Conservation (phyloP, 768 basidiomycete species). For the Lepiota brunneoincarnata region DNA sequence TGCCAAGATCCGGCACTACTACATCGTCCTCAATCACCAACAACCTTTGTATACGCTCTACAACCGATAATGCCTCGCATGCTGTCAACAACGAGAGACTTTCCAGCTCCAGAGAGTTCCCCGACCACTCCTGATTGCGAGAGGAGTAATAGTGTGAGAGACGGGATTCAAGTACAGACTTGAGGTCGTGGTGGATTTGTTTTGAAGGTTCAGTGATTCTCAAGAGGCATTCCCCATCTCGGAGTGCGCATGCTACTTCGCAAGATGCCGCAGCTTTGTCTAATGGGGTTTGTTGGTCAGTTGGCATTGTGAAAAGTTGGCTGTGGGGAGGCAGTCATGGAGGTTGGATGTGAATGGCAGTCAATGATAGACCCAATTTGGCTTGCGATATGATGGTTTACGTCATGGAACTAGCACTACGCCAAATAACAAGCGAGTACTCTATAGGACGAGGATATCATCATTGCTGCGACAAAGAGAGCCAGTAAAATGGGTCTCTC, state of each 20-base stretch:
- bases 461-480: neutral
- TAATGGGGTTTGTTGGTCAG: neutral
- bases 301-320: neutral
- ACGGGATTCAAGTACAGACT: conserved; percentile 35
- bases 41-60: conserved; percentile 34
- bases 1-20: conserved; percentile 46
- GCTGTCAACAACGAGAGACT: conserved; percentile 53
- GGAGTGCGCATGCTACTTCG: conserved; percentile 27
- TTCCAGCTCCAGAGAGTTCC: conserved; percentile 23
- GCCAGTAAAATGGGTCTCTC: neutral
- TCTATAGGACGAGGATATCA: no score
- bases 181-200: conserved; percentile 26
- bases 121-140: neutral
- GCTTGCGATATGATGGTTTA: no score
- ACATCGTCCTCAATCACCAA: conserved; percentile 10
- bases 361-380: no score
- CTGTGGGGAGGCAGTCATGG: neutral
- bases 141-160: conserved; percentile 37
- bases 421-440: no score
- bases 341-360: neutral
- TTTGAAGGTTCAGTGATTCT: conserved; percentile 26
- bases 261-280: conserved; percentile 8
- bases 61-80: conserved; percentile 46
- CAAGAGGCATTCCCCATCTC: conserved; percentile 34
- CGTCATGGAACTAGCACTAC: no score